Base-by-base conservation (phyloP, 2,329 filamentous ascomycete species). In the Drechslerella coelobrocha region DNA sequence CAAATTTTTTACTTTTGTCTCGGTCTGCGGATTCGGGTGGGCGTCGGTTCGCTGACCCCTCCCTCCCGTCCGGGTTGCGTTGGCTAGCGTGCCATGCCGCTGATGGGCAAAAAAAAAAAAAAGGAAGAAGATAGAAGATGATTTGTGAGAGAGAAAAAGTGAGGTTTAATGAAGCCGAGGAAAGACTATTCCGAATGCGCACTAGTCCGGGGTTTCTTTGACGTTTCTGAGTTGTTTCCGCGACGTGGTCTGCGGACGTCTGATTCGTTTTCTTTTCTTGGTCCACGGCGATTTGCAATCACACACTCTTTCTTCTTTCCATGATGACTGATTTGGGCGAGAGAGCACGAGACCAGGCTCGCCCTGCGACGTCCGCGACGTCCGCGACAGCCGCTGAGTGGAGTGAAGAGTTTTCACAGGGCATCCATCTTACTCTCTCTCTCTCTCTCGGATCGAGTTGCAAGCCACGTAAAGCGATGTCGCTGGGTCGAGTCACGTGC, bases 141-240 rank as follows among this genome's bases (percentile, higher is more conserved):
- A n/a, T n/a, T n/a, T n/a, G n/a, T n/a, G n/a, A n/a, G n/a, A n/a
- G n/a, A n/a, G n/a, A n/a, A n/a, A n/a, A n/a, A n/a, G n/a, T n/a
- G n/a, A n/a, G n/a, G n/a, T n/a, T n/a, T n/a, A 14, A 2, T 39
- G 3, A 5, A 14, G 12, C 12, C 12, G 17, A n/a, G 12, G 4
- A 2, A 6, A 47, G 52, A 61, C 63, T 24, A 54, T 68, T 50
- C 63, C 63, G 43, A 21, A 68, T 50, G 50, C 14, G 51, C 48
- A 45, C 45, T 68, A 68, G 63, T 45, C 26, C n/a, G n/a, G 54
- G 26, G 26, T 53, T 23, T 8, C 29, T 37, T 26, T 54, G 41
- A 48, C 41, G 63, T 68, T 68, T 68, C 63, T 61, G 57, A 54
- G 52, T 61, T 68, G 63, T 55, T 47, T 60, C 39, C 47, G 53